Conservation (phyloP, 2,329 filamentous ascomycete species). For the Coccinonectria pachysandricola region DNA sequence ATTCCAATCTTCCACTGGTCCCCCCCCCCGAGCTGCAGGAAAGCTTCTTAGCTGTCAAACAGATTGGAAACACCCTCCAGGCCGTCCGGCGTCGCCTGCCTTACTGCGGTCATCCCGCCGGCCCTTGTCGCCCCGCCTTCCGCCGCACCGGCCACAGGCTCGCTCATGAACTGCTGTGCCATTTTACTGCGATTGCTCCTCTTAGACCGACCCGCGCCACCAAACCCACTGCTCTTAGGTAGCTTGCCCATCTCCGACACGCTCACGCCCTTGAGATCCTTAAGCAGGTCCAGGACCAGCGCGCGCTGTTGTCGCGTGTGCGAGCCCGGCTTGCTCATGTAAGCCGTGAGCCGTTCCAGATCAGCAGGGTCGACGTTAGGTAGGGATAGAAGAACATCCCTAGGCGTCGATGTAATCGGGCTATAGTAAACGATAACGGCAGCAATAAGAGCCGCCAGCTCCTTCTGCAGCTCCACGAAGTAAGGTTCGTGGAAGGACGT, state of each 20-base stretch:
- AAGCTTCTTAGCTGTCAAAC: conserved; percentile 28
- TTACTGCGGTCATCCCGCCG: conserved; percentile 16
- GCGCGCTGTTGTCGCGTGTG: conserved; percentile 69
- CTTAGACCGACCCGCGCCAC: conserved; percentile 16
- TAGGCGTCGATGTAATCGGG: conserved; percentile 57
- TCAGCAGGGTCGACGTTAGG: conserved; percentile 63
- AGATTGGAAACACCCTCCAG: conserved; percentile 46
- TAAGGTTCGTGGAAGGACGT: conserved; percentile 89
- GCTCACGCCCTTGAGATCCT: conserved; percentile 79
- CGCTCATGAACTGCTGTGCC: conserved; percentile 57
- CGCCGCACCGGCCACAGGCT: conserved; percentile 25
- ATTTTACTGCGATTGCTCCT: conserved; percentile 33
- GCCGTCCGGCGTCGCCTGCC: conserved; percentile 36
- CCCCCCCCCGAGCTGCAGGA: too few species aligned
- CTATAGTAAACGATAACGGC: conserved; percentile 72
- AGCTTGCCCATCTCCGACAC: conserved; percentile 91
- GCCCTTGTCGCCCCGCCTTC: conserved; percentile 20
- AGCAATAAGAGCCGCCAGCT: conserved; percentile 80
- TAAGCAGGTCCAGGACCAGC: conserved; percentile 73
- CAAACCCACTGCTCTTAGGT: conserved; percentile 37
- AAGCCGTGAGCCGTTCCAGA: conserved; percentile 53
- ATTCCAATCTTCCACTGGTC: too few species aligned
- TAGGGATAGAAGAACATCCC: conserved; percentile 65
- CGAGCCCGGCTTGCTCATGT: conserved; percentile 46
- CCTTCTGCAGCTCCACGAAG: conserved; percentile 92